These are phyloP conservation scores for Teratosphaeria zuluensis DNA, from an alignment of 2,329 filamentous ascomycete species.

Conservation along the genomic window DNA sequence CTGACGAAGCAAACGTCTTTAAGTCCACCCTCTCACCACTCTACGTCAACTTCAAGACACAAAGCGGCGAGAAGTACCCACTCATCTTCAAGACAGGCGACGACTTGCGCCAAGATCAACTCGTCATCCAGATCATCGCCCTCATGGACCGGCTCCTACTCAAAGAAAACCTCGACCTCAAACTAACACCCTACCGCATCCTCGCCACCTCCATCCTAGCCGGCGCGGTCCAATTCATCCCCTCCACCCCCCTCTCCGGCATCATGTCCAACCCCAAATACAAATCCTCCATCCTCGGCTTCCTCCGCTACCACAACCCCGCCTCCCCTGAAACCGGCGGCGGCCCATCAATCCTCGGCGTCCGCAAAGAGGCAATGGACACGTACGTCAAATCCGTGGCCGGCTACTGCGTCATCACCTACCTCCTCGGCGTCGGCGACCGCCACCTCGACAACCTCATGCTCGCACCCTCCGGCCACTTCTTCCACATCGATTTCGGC, in stretches of 20 bases:
- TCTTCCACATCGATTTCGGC: constrained; percentile 97
- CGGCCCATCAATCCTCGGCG: constrained; percentile 54
- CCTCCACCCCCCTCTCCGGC: constrained; percentile 68
- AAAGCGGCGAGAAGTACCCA: constrained; percentile 67
- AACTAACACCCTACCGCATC: constrained; percentile 91
- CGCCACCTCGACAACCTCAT: constrained; percentile 93
- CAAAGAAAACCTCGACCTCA: constrained; percentile 93
- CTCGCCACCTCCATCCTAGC: constrained; percentile 83
- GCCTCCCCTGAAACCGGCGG: constrained; percentile 64
- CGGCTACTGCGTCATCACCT: constrained; percentile 97
- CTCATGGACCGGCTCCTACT: constrained; percentile 93
- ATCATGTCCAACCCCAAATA: constrained; percentile 64
- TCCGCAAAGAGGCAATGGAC: constrained; percentile 87
- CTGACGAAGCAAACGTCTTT: constrained; percentile 83
- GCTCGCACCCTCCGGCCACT: constrained; percentile 79
- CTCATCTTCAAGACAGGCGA: constrained; percentile 90
- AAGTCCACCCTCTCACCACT: constrained; percentile 91
- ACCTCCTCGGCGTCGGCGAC: constrained; percentile 91
- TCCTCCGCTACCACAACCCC: constrained; percentile 81
- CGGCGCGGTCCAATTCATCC: constrained; percentile 87
- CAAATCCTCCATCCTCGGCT: constrained; percentile 66
- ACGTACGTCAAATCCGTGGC: constrained; percentile 94
- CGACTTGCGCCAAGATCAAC: constrained; percentile 84
- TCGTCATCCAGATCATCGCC: constrained; percentile 95
- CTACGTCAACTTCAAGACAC: constrained; percentile 80